Evolutionary conservation across 108 stramenopile genomes (phyloP).

Genomic region (Aureococcus anophagefferens): DNA sequence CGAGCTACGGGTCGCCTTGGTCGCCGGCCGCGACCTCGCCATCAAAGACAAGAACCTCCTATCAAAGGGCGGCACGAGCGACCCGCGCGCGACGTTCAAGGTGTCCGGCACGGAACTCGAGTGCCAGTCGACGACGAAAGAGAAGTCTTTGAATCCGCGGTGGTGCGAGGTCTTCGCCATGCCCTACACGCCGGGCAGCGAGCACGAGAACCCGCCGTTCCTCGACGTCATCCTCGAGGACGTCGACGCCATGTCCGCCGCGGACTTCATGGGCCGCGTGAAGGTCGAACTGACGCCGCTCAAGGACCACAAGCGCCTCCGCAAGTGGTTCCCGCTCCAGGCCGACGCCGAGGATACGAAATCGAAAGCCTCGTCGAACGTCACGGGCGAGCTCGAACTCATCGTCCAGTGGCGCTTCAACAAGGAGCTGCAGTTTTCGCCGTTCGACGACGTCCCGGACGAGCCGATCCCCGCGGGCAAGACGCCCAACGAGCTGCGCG

Average conservation of each 20-base stretch:
- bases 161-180: background rate
- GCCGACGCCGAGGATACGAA: background rate
- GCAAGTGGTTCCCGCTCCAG: conserved; percentile 7
- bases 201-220: background rate
- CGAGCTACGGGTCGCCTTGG: conserved; percentile 2
- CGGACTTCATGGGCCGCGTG: conserved; percentile 12
- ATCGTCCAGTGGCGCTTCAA: background rate
- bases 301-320: background rate
- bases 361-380: background rate
- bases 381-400: background rate
- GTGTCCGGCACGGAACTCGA: background rate
- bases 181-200: background rate
- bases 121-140: background rate
- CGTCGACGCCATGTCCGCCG: background rate
- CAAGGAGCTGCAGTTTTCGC: background rate
- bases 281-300: background rate
- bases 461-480: background rate
- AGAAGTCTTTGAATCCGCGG: background rate
- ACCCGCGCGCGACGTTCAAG: conserved; percentile 10
- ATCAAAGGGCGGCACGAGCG: conserved; percentile 6
- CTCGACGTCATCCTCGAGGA: conserved; percentile 7
- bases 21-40: background rate
- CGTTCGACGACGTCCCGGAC: background rate
- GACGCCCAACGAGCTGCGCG: background rate
- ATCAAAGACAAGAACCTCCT: conserved; percentile 15